Conservation (phyloP, 371 early-diverging fungal species). For the Mortierella sp. region DNA sequence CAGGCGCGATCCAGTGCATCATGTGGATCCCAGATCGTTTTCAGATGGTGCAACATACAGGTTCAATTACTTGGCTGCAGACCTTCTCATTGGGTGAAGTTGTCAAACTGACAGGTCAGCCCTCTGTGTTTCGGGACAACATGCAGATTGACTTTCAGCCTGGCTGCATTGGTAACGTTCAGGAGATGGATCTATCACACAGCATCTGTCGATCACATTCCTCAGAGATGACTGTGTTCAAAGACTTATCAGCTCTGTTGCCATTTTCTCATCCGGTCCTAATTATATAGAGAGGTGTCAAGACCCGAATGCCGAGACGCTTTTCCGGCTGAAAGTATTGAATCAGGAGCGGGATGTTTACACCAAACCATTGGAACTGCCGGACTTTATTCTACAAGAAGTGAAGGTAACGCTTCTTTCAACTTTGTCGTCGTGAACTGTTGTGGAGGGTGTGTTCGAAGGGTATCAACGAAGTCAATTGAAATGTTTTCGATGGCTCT, state of each 20-base stretch:
- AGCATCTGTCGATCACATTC: not conserved
- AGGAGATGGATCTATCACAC: not conserved
- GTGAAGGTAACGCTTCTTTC: slow-evolving; percentile 8
- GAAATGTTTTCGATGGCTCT: not conserved
- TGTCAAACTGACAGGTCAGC: slow-evolving; percentile 17
- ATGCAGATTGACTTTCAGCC: slow-evolving; percentile 37
- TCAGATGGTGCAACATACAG: slow-evolving; percentile 15
- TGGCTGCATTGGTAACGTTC: slow-evolving; percentile 18
- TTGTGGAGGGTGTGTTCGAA: not conserved
- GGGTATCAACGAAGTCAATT: not conserved
- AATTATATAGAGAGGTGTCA: slow-evolving; percentile 16
- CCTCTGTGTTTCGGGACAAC: slow-evolving; percentile 8
- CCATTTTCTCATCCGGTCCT: not conserved
- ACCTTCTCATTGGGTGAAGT: slow-evolving; percentile 25
- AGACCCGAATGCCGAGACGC: slow-evolving; percentile 46
- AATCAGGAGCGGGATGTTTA: slow-evolving; percentile 31
- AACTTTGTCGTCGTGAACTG: not conserved
- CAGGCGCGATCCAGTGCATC: slow-evolving; percentile 30
- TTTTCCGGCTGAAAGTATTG: slow-evolving; percentile 37
- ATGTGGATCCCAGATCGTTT: slow-evolving; percentile 47
- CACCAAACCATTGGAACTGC: slow-evolving; percentile 20
- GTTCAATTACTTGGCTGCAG: slow-evolving; percentile 1
- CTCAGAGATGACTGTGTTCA: not conserved
- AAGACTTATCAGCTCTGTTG: not conserved
- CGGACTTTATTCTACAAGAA: slow-evolving; percentile 18